phyloP scores from a whole-genome alignment of 257 asterid genomes.

The Jasminum sambac region DNA sequence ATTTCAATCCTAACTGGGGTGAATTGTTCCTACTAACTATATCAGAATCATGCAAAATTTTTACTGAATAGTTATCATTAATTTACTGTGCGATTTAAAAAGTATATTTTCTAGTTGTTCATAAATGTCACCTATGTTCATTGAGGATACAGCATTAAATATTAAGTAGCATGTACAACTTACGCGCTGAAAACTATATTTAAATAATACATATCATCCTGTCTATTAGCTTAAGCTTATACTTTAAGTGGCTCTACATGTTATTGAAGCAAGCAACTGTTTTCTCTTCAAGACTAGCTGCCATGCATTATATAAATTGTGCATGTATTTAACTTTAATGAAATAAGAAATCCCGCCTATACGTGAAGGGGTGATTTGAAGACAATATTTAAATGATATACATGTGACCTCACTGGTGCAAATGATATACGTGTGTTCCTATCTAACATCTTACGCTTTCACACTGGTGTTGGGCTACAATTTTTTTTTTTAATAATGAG shows the following conservation, averaged over 20 bases:
- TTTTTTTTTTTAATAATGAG: slow-evolving; percentile 1
- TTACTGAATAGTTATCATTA: neutral
- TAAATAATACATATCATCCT: neutral
- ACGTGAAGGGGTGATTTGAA: neutral
- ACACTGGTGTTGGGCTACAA: slow-evolving; percentile 8
- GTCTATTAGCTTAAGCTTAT: neutral
- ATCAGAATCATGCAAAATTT: neutral
- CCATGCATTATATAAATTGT: neutral
- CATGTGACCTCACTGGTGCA: no score
- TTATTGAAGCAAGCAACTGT: neutral
- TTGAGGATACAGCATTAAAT: neutral
- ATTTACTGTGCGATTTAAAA: neutral
- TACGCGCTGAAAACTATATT: neutral
- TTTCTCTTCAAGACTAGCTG: neutral
- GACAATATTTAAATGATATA: neutral
- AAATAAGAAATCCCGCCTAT: neutral
- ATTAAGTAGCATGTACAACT: neutral
- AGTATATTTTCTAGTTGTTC: neutral
- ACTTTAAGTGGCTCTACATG: no score
- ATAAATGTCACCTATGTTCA: neutral
- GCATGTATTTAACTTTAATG: neutral
- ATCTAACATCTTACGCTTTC: slow-evolving; percentile 1
- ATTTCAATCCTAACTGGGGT: no score
- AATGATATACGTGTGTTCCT: no score
- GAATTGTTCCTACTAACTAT: neutral